Evolutionary conservation across 208 protist genomes (phyloP).

Genomic region (Crithidia mellificae): DNA sequence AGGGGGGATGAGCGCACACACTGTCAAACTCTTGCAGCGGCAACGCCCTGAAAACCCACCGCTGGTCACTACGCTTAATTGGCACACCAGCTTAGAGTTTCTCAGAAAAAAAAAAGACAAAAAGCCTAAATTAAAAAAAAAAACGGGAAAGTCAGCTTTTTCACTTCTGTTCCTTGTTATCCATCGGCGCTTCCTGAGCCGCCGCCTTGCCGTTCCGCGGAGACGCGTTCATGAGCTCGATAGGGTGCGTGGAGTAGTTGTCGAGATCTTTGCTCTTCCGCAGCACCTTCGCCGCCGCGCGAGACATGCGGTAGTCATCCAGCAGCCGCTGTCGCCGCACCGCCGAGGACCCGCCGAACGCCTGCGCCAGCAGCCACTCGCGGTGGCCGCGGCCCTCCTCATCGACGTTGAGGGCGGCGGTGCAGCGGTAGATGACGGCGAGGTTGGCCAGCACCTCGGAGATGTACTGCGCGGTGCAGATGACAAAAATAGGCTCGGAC

Average conservation of each 20-base stretch:
- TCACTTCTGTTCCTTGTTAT: constrained; percentile 11
- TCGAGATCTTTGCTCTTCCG: constrained; percentile 36
- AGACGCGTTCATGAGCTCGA: constrained; percentile 74
- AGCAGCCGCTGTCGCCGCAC: constrained; percentile 45
- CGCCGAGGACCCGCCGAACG: constrained; percentile 58
- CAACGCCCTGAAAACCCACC: no score
- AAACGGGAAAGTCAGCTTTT: no score
- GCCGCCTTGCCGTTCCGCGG: constrained; percentile 26
- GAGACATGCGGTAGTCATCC: constrained; percentile 33
- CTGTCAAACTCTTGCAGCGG: no score
- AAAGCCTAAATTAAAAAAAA: no score
- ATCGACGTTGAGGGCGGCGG: constrained; percentile 56
- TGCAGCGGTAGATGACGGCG: constrained; percentile 73
- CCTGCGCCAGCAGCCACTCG: constrained; percentile 77
- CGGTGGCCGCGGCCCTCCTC: constrained; percentile 55
- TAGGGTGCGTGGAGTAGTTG: constrained; percentile 68
- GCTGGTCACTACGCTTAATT: no score
- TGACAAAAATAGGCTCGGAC: constrained; percentile 42
- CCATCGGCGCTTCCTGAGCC: neutral
- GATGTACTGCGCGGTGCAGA: constrained; percentile 52
- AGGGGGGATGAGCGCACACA: no score
- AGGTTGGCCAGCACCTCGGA: constrained; percentile 73
- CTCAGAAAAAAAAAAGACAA: neutral
- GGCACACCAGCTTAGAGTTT: no score
- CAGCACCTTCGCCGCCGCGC: constrained; percentile 34